Base-by-base conservation (phyloP, 148 eudicot species). In the Dysphania ambrosioides region DNA sequence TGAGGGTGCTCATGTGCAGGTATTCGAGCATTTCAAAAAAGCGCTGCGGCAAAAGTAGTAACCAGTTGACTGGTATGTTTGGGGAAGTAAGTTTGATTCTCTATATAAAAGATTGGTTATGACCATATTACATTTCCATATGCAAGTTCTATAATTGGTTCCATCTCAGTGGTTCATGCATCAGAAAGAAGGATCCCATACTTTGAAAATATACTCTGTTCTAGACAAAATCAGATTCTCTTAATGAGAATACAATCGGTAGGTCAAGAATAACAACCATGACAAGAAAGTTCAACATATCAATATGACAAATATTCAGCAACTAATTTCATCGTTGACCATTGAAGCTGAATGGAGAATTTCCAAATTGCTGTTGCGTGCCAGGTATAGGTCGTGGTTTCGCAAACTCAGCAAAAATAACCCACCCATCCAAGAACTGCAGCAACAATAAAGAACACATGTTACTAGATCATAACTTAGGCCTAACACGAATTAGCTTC, bases 381-480 rank as follows among this genome's bases (percentile, higher is more conserved):
- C 77, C 77, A 23, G 81, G 82, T 8, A 86, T 59, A 2, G 83
- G 69, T 53, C 90, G 83, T 73, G 93, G 91, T 72, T 84, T 84
- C 35, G 97, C 91, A 58, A 78, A 92, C 79, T 92, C 97, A 0
- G 95, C 91, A 29, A 90, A 92, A 42, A 92, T 92, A 38, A 92
- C 95, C 97, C 97, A 92, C 53, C 97, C 97, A 68, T 92, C 97
- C 84, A 92, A 79, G 77, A 84, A 88, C 97, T 92, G 80, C 82
- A 86, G 27, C n/a, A 70, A 53, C 30, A 38, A 29, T 8, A 19
- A 73, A 21, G 38, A n/a, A 26, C 5, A 49, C 16, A 34, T 3
- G 68, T 29, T 55, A 73, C 34, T 32, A 70, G 18, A 55, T 55
- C 64, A 55, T 2, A 53, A 63, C 18, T 40, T 34, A 51, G 12